Evolutionary conservation across 148 eudicot genomes (phyloP).

Genomic region (Bassia scoparia): DNA sequence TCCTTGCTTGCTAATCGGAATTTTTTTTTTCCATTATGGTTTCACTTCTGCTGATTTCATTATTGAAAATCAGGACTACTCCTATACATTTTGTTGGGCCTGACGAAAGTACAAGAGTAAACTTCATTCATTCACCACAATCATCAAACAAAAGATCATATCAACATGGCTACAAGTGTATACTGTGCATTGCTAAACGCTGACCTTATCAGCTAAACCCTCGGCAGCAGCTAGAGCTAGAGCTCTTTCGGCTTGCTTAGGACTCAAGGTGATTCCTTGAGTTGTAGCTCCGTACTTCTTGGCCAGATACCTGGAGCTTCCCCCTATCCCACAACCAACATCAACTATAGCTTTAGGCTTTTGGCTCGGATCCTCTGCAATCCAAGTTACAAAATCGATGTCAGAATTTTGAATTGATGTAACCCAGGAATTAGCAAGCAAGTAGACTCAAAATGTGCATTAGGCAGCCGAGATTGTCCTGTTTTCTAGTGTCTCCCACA

Average conservation of each 20-base stretch:
- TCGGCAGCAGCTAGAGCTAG: constrained; percentile 73
- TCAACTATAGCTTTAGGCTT: constrained; percentile 60
- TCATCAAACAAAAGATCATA: neutral
- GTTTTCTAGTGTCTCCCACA: neutral
- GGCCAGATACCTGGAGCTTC: constrained; percentile 79
- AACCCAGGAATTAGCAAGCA: neutral
- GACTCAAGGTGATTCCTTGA: constrained; percentile 79
- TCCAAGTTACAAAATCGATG: neutral
- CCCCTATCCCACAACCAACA: constrained; percentile 95
- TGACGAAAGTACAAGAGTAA: too few species aligned
- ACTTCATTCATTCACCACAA: too few species aligned
- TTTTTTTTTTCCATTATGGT: too few species aligned
- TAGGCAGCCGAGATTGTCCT: neutral
- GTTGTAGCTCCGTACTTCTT: constrained; percentile 57
- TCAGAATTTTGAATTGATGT: neutral
- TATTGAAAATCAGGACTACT: too few species aligned
- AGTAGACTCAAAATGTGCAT: neutral
- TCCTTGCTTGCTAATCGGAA: too few species aligned
- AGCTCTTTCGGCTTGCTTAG: constrained; percentile 82
- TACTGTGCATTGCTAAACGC: too few species aligned
- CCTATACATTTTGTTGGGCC: too few species aligned
- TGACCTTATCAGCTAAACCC: constrained; percentile 75
- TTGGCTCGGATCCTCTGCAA: constrained; percentile 52
- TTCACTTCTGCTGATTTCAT: too few species aligned
- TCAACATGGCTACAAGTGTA: too few species aligned